These are phyloP conservation scores for Apostasia shenzhenica DNA, from an alignment of 106 monocot species.

Conservation along the genomic window DNA sequence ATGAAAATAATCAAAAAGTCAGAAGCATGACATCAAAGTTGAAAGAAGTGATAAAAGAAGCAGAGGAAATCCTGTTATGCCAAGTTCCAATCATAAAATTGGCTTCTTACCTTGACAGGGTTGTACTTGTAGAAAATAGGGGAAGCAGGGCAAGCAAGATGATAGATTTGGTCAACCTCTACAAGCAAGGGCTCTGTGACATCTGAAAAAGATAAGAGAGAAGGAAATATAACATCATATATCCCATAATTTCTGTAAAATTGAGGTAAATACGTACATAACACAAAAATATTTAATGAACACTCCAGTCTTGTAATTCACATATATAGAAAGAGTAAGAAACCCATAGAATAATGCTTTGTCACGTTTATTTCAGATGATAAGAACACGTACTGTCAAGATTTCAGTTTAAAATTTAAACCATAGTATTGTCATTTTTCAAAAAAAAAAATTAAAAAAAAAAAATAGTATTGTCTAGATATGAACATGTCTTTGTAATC, in stretches of 20 bases:
- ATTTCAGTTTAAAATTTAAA: too few relatives aligned
- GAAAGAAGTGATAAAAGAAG: not conserved
- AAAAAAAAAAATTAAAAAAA: too few relatives aligned
- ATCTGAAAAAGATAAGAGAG: conserved; percentile 2
- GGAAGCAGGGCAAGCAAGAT: conserved; percentile 69
- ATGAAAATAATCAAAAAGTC: conserved; percentile 12
- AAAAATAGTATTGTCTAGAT: too few relatives aligned
- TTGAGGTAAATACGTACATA: not conserved
- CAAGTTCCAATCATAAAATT: not conserved
- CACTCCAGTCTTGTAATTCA: not conserved
- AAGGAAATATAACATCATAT: not conserved
- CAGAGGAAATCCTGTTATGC: not conserved
- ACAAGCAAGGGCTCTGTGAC: conserved; percentile 37
- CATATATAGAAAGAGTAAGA: not conserved
- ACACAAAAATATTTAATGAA: not conserved
- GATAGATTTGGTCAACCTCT: conserved; percentile 72
- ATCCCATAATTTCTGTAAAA: not conserved
- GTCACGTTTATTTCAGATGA: not conserved
- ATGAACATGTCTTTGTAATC: too few relatives aligned
- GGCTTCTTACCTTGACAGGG: conserved; percentile 17
- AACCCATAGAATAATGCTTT: not conserved
- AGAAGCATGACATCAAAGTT: conserved; percentile 4
- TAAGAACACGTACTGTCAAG: not conserved
- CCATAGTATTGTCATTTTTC: too few relatives aligned
- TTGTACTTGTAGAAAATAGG: conserved; percentile 76